Percentiles rank a stretch among this genome's conserved stretches.
Conservation (phyloP, 2,329 filamentous ascomycete species). For the Penicillium nordicum region DNA sequence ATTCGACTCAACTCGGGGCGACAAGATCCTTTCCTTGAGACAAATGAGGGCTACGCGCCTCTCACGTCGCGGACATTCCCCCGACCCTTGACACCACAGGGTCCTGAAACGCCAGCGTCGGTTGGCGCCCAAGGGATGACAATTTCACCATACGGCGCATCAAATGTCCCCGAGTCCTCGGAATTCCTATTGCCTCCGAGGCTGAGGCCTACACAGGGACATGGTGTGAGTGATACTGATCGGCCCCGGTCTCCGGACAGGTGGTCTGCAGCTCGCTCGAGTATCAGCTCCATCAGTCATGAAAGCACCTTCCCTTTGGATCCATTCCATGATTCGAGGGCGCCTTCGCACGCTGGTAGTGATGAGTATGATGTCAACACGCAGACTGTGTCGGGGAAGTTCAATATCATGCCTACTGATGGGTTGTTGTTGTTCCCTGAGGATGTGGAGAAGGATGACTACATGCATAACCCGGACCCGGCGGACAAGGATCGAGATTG, state of each 20-base stretch:
- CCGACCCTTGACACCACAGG: constrained; percentile 22
- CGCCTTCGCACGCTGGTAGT: constrained; percentile 59
- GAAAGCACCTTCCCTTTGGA: constrained; percentile 46
- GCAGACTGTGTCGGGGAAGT: constrained; percentile 70
- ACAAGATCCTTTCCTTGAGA: constrained; percentile 49
- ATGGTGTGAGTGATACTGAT: constrained; percentile 49
- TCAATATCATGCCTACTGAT: constrained; percentile 66
- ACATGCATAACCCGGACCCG: constrained; percentile 66
- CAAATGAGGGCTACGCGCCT: constrained; percentile 28
- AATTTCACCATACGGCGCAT: constrained; percentile 44
- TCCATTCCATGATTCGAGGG: constrained; percentile 60
- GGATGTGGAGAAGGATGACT: constrained; percentile 71
- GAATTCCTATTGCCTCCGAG: constrained; percentile 42
- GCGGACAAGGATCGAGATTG: constrained; percentile 60
- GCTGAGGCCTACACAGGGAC: constrained; percentile 42
- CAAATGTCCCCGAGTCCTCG: constrained; percentile 48
- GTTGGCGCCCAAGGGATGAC: constrained; percentile 19
- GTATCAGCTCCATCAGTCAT: constrained; percentile 54
- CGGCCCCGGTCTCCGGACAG: constrained; percentile 47
- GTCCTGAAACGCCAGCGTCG: constrained; percentile 3
- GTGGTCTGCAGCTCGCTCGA: constrained; percentile 60
- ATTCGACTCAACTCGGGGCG: constrained; percentile 63
- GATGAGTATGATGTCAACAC: constrained; percentile 66
- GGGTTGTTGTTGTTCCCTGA: constrained; percentile 66
- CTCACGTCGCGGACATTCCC: constrained; percentile 21